phyloP scores from a whole-genome alignment of 139 green algal species.

The Chlorella sp. region DNA sequence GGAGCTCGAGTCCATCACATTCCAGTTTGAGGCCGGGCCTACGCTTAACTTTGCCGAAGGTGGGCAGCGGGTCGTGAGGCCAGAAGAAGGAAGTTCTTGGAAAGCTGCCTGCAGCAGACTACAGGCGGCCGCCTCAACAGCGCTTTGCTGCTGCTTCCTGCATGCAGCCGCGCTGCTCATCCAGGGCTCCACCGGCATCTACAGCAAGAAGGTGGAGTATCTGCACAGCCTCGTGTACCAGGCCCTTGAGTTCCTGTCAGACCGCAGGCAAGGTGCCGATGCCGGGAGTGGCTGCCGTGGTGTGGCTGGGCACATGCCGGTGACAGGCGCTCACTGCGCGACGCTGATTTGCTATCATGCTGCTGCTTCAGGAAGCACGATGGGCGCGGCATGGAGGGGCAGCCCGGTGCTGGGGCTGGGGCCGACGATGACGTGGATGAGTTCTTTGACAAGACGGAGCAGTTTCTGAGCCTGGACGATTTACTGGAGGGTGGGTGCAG shows the following conservation, averaged over 20 bases:
- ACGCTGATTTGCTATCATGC: too few species aligned
- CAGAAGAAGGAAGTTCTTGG: not conserved
- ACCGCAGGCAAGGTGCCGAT: conserved; percentile 36
- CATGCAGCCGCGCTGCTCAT: conserved; percentile 57
- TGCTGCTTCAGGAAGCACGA: not conserved
- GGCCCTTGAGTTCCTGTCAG: conserved; percentile 57
- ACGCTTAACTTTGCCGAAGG: conserved; percentile 85
- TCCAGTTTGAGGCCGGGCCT: conserved; percentile 63
- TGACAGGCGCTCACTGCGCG: too few species aligned
- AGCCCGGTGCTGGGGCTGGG: too few species aligned
- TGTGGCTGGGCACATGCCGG: too few species aligned
- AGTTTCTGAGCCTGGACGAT: conserved; percentile 59
- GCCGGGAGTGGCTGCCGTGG: too few species aligned
- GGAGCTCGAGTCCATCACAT: conserved; percentile 71
- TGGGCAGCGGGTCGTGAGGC: not conserved
- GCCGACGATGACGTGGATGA: conserved; percentile 25
- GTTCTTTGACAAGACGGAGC: conserved; percentile 58
- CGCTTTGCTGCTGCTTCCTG: not conserved
- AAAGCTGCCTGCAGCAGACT: not conserved
- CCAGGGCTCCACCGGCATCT: conserved; percentile 82
- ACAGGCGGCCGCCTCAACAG: not conserved
- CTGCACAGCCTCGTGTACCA: conserved; percentile 81
- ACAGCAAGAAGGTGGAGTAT: conserved; percentile 90
- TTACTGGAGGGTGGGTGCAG: conserved; percentile 38
- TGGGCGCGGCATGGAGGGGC: too few species aligned